Base-by-base conservation (phyloP, 768 basidiomycete genomes). In the Tulasnella sp. region DNA sequence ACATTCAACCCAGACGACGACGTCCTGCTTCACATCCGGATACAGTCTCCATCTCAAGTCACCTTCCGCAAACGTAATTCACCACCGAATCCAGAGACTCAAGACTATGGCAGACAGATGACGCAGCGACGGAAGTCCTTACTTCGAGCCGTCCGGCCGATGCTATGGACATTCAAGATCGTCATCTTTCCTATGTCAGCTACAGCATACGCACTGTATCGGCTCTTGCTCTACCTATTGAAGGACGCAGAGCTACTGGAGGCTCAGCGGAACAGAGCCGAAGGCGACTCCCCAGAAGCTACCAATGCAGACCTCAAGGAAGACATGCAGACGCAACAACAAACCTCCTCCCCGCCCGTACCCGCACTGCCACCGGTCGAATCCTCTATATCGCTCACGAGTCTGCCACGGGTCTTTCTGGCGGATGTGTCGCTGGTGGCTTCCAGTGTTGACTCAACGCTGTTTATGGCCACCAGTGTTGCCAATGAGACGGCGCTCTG, bases 191-290 rank as follows among this genome's bases (percentile, higher is more conserved):
- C 94, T 0, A 93, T 96, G 67, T 78, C 81, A 7, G 75, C 76
- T 4, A 94, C 93, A 0, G 87, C 85, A 5, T 72, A 77, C 24
- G 70, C 78, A 2, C 75, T 98, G 9, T 97, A 87, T 68, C 76
- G 79, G 7, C 71, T 98, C 10, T 74, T 94, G 7, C 75, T 90
- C 9, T 92, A 92, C 68, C 76, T 99, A 1, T 74, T 97, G 62
- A 94, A 93, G 73, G 85, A 94, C 63, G 82, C 90, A 0, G 92
- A 99, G 60, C 79, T 92, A 0, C 76, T 96, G 34, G 92, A 92
- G 65, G 86, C 88, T 2, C 90, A 92, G 66, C 77, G 72, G 45
- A 67, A 73, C 54, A 66, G 84, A 42, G 77, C 85, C 66, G 77
- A 80, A 30, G 73, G 73, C 1, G 80, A 79, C 34, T 66, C 73